Conservation (phyloP, 2,329 filamentous ascomycete genomes). For the Graphilbum sp. region DNA sequence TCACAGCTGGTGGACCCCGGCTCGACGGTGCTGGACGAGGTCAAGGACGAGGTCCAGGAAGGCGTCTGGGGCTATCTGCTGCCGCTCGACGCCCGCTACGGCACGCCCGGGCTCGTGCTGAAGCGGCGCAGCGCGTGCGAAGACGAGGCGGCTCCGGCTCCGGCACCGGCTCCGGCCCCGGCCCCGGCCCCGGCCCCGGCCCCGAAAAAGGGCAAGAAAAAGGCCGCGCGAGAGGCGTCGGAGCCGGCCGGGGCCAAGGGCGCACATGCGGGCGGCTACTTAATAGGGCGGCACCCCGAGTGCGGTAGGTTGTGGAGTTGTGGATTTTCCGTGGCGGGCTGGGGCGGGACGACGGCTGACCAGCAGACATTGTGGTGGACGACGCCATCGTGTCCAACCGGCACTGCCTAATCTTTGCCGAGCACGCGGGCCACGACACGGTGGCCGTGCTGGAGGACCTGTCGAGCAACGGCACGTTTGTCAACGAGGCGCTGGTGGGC, state of each 20-base stretch:
- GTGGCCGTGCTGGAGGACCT: slow-evolving; percentile 78
- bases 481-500: slow-evolving; percentile 82
- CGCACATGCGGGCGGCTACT: slow-evolving; percentile 61
- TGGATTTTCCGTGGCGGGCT: no score
- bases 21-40: slow-evolving; percentile 58
- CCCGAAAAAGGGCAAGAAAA: slow-evolving; percentile 27
- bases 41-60: slow-evolving; percentile 67
- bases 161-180: no score
- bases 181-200: no score
- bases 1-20: slow-evolving; percentile 69
- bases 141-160: slow-evolving; percentile 13
- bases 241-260: slow-evolving; percentile 44
- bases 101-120: slow-evolving; percentile 51
- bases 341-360: no score
- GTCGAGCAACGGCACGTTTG: slow-evolving; percentile 90
- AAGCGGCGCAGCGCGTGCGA: slow-evolving; percentile 59
- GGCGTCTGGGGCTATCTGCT: slow-evolving; percentile 94
- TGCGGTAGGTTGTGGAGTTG: slow-evolving; percentile 51
- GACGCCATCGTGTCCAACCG: slow-evolving; percentile 77
- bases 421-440: slow-evolving; percentile 22
- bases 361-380: slow-evolving; percentile 53
- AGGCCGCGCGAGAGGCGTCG: slow-evolving; percentile 30
- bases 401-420: slow-evolving; percentile 37
- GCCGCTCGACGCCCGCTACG: slow-evolving; percentile 57
- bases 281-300: slow-evolving; percentile 85